Conservation (phyloP, 139 green algal species). For the Chlamydomonas sp. region DNA sequence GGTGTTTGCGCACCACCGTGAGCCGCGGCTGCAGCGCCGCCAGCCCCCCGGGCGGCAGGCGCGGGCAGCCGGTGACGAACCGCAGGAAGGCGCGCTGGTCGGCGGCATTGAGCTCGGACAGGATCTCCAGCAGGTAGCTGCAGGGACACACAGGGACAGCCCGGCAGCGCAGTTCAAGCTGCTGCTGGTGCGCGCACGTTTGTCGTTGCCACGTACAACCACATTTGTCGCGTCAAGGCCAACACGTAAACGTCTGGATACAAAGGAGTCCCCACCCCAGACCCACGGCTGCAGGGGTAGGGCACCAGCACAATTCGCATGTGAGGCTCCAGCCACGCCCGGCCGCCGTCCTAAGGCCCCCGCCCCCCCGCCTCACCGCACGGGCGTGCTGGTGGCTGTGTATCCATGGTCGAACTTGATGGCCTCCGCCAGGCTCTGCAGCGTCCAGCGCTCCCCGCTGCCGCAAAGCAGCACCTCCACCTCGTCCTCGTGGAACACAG, state of each 20-base stretch:
- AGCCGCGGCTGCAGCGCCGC: slow-evolving; percentile 89
- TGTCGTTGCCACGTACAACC: no score
- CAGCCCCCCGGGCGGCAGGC: slow-evolving; percentile 93
- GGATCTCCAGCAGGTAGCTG: slow-evolving; percentile 85
- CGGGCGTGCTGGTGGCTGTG: slow-evolving; percentile 60
- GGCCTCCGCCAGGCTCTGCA: slow-evolving; percentile 77
- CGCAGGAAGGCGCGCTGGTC: slow-evolving; percentile 95
- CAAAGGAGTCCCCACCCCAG: no score
- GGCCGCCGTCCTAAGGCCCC: no score
- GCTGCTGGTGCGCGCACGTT: no score
- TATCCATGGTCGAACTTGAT: slow-evolving; percentile 99
- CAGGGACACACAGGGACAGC: not conserved
- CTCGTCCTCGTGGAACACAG: slow-evolving; percentile 92
- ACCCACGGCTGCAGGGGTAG: no score
- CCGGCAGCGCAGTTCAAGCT: no score
- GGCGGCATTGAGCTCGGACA: slow-evolving; percentile 83
- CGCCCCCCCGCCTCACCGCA: slow-evolving; percentile 36
- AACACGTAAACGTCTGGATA: no score
- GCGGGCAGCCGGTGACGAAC: slow-evolving; percentile 95
- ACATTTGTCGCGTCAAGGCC: no score
- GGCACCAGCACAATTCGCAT: no score
- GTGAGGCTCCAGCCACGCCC: no score
- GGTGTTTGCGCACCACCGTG: slow-evolving; percentile 97
- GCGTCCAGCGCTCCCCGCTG: slow-evolving; percentile 84
- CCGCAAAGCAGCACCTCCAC: slow-evolving; percentile 96